Conservation (phyloP, 2,329 filamentous ascomycete species). For the Septoria linicola region DNA sequence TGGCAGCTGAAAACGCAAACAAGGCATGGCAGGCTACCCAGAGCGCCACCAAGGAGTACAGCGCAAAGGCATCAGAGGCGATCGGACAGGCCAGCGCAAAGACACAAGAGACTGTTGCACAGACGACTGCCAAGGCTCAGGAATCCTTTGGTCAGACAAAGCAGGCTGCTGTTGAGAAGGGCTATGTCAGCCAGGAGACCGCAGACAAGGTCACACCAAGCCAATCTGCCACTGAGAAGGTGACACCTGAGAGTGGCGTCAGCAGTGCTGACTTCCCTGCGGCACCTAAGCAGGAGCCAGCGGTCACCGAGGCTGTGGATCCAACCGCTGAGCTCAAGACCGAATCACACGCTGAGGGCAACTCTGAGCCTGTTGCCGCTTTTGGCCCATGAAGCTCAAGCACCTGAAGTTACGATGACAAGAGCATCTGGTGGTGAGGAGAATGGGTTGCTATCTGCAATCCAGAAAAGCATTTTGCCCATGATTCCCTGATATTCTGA, state of each 20-base stretch:
- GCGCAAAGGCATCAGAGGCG: constrained; percentile 59
- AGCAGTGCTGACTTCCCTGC: constrained; percentile 25
- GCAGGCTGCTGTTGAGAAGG: constrained; percentile 39
- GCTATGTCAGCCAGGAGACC: constrained; percentile 38
- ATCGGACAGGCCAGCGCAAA: constrained; percentile 57
- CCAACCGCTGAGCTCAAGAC: constrained; percentile 18
- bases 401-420: neutral
- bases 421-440: neutral
- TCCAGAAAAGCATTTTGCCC: neutral
- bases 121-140: constrained; percentile 61
- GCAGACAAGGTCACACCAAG: constrained; percentile 33
- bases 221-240: constrained; percentile 31
- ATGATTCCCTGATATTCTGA: neutral
- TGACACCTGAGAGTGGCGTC: constrained; percentile 23
- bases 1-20: constrained; percentile 60
- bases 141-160: constrained; percentile 50
- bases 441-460: constrained; percentile 2
- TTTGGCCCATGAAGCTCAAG: constrained; percentile 1
- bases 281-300: constrained; percentile 27
- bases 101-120: constrained; percentile 58
- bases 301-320: constrained; percentile 20
- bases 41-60: constrained; percentile 61
- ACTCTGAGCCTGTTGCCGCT: constrained; percentile 5
- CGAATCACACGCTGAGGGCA: neutral
- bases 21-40: constrained; percentile 59